Evolutionary conservation across 2,329 filamentous ascomycete genomes (phyloP).

Genomic region (Penicillium sp.): DNA sequence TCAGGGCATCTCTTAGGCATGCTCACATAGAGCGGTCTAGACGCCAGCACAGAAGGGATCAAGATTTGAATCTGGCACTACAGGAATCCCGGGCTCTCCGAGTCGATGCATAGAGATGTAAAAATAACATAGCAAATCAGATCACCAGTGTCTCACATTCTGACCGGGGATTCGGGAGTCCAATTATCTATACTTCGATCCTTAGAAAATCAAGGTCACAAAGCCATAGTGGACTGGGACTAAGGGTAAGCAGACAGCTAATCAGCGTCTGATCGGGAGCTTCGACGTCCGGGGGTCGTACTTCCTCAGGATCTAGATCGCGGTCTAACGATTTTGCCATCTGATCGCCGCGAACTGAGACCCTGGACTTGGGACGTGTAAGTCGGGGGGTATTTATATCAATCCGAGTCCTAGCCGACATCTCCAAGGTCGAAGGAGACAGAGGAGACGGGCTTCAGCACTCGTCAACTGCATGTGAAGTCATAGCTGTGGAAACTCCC

Average conservation of each 20-base stretch:
- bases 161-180: slow-evolving; percentile 7
- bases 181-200: not conserved
- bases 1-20: not conserved
- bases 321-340: not conserved
- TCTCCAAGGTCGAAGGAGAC: not conserved
- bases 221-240: not conserved
- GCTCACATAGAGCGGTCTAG: slow-evolving; percentile 8
- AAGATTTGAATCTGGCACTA: slow-evolving; percentile 6
- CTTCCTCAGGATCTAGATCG: slow-evolving; percentile 11
- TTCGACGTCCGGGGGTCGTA: slow-evolving; percentile 3
- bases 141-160: slow-evolving; percentile 8
- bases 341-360: not conserved
- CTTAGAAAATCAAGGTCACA: not conserved
- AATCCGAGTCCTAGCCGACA: not conserved
- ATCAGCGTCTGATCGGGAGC: slow-evolving; percentile 4
- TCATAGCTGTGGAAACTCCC: not conserved
- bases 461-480: not conserved
- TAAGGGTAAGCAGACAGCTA: not conserved
- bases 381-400: not conserved
- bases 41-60: slow-evolving; percentile 9
- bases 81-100: slow-evolving; percentile 4
- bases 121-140: not conserved
- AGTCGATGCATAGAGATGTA: not conserved
- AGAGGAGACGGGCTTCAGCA: not conserved
- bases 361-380: too few species aligned